Evolutionary conservation across 2,329 filamentous ascomycete species (phyloP).

Genomic region (Fusarium vanettenii): DNA sequence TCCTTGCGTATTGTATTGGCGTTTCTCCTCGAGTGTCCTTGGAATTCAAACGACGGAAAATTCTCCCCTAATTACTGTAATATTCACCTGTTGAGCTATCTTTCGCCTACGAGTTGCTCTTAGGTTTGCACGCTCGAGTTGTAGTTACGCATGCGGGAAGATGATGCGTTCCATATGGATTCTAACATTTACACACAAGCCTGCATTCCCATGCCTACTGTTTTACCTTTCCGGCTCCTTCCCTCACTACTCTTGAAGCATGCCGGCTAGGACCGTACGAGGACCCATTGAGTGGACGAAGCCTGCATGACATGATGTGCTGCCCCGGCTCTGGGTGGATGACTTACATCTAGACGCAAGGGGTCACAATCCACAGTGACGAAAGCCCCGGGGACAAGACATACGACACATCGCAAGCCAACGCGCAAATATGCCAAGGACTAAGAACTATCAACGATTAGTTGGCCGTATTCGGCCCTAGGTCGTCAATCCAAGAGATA

Average conservation of each 20-base stretch:
- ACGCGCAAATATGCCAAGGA: background rate
- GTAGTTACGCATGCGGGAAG: too few species aligned
- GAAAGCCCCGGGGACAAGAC: background rate
- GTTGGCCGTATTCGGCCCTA: background rate
- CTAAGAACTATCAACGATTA: background rate
- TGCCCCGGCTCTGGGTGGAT: background rate
- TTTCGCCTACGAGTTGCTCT: background rate
- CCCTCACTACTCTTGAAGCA: background rate
- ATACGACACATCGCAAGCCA: background rate
- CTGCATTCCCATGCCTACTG: background rate
- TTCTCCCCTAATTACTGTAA: background rate
- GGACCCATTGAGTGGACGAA: background rate
- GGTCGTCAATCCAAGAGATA: background rate
- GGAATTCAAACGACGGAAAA: background rate
- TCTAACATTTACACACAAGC: background rate
- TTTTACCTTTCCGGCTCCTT: background rate
- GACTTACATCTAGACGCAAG: constrained; percentile 10
- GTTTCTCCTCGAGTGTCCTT: background rate
- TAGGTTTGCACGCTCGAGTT: background rate
- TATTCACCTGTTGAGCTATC: background rate
- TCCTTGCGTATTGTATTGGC: background rate
- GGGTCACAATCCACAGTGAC: background rate
- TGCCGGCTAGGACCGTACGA: background rate
- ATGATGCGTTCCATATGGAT: background rate
- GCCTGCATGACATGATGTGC: background rate